A percentile compares a stretch with the other conserved stretches of the same genome.
Evolutionary conservation across 805 yeast species (phyloP).

Genomic region (Dipodascus albidus): DNA sequence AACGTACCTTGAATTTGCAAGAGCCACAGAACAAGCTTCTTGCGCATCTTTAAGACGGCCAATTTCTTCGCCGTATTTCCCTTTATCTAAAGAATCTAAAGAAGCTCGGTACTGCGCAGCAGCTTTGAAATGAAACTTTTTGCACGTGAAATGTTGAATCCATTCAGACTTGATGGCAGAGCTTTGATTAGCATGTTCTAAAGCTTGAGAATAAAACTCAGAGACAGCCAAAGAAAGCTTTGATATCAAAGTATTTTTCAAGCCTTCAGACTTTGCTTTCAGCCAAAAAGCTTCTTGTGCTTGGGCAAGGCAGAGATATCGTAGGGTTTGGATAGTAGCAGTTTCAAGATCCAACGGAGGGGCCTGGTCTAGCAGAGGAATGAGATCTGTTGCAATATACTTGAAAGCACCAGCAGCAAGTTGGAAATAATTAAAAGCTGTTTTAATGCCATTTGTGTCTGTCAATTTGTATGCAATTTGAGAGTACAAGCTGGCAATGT

Average conservation of each 20-base stretch:
- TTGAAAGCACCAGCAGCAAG: conserved; percentile 57
- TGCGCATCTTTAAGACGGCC: conserved; percentile 37
- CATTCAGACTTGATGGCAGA: conserved; percentile 50
- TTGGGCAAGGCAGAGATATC: conserved; percentile 56
- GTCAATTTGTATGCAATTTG: conserved; percentile 37
- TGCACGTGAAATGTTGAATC: conserved; percentile 49
- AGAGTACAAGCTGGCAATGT: conserved; percentile 55
- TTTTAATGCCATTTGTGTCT: conserved; percentile 45
- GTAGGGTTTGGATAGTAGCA: conserved; percentile 40
- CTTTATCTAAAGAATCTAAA: conserved; percentile 32
- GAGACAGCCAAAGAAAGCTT: conserved; percentile 55
- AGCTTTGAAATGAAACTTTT: conserved; percentile 54
- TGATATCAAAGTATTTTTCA: conserved; percentile 52
- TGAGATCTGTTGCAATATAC: conserved; percentile 21
- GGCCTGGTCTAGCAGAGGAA: conserved; percentile 14
- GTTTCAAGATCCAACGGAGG: conserved; percentile 37
- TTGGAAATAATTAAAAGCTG: conserved; percentile 56
- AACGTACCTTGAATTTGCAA: conserved; percentile 32
- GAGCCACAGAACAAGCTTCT: conserved; percentile 22
- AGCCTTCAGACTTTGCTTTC: conserved; percentile 40
- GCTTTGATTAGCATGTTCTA: conserved; percentile 33
- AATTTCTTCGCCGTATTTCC: conserved; percentile 64
- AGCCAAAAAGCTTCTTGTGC: conserved; percentile 85
- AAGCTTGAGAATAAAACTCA: conserved; percentile 40
- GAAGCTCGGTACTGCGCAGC: conserved; percentile 61